Conservation (phyloP, 176 grass and related monocot species). For the Hsuehochloa calcarea region DNA sequence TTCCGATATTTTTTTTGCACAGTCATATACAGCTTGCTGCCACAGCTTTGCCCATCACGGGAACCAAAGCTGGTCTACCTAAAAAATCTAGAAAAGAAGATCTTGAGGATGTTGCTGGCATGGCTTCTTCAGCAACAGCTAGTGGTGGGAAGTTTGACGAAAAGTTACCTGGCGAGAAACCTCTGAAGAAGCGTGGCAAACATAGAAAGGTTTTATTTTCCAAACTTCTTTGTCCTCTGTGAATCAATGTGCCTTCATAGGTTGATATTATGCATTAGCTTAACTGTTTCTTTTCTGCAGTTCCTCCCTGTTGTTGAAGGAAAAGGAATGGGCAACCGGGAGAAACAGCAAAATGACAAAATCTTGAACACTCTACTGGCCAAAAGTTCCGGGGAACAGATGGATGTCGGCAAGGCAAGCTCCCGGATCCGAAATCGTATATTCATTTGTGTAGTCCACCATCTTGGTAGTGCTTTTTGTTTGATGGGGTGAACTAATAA, state of each 20-base stretch:
- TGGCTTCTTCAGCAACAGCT: conserved; percentile 84
- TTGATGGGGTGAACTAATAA: conserved; percentile 3
- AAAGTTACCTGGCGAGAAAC: conserved; percentile 86
- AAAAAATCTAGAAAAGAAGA: conserved; percentile 84
- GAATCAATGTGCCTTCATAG: neutral
- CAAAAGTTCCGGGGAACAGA: conserved; percentile 56
- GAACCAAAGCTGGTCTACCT: conserved; percentile 59
- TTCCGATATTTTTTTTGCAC: neutral
- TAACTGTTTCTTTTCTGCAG: conserved; percentile 30
- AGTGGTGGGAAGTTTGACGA: conserved; percentile 92
- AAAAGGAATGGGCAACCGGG: conserved; percentile 65
- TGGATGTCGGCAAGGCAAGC: conserved; percentile 77
- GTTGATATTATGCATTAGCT: neutral
- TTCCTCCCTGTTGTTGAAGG: conserved; percentile 77
- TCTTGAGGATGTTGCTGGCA: conserved; percentile 77
- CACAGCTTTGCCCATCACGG: conserved; percentile 72
- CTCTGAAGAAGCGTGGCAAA: conserved; percentile 82
- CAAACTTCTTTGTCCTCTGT: conserved; percentile 6
- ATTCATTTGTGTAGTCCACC: neutral
- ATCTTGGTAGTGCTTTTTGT: neutral
- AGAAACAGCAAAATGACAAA: conserved; percentile 74
- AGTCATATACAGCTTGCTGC: conserved; percentile 92
- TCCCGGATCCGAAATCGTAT: neutral
- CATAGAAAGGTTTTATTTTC: conserved; percentile 57
- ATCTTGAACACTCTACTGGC: conserved; percentile 65